phyloP scores from a whole-genome alignment of 1,284 basidiomycete species.

The Kwoniella shivajii region DNA sequence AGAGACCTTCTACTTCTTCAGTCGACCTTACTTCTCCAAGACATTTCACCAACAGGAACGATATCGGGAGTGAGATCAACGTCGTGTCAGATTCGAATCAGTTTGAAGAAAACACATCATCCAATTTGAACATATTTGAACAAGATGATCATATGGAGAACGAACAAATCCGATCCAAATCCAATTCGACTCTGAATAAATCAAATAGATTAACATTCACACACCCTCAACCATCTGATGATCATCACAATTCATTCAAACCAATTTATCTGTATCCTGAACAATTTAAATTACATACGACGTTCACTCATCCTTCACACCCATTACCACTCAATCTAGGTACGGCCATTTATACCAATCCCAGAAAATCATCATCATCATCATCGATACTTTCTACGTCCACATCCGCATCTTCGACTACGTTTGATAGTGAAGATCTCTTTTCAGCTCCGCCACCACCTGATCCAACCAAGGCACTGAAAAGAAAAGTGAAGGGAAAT shows the following conservation, averaged over 20 bases:
- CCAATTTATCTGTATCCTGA: constrained; percentile 31
- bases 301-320: constrained; percentile 38
- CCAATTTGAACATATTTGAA: background rate
- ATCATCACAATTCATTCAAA: constrained; percentile 20
- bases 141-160: background rate
- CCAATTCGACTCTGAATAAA: no score
- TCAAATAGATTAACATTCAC: constrained; percentile 15
- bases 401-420: constrained; percentile 1
- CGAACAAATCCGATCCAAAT: background rate
- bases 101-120: background rate
- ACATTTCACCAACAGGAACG: no score
- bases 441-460: constrained; percentile 10
- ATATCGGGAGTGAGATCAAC: background rate
- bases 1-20: background rate
- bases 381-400: no score
- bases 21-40: background rate
- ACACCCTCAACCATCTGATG: constrained; percentile 12
- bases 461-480: background rate
- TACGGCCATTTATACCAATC: constrained; percentile 22
- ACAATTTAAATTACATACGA: constrained; percentile 32
- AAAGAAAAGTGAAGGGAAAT: background rate
- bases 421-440: background rate
- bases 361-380: constrained; percentile 7
- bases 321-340: constrained; percentile 41
- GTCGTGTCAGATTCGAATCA: constrained; percentile 2